phyloP scores from a whole-genome alignment of 768 basidiomycete species.

The Boletales sp. region DNA sequence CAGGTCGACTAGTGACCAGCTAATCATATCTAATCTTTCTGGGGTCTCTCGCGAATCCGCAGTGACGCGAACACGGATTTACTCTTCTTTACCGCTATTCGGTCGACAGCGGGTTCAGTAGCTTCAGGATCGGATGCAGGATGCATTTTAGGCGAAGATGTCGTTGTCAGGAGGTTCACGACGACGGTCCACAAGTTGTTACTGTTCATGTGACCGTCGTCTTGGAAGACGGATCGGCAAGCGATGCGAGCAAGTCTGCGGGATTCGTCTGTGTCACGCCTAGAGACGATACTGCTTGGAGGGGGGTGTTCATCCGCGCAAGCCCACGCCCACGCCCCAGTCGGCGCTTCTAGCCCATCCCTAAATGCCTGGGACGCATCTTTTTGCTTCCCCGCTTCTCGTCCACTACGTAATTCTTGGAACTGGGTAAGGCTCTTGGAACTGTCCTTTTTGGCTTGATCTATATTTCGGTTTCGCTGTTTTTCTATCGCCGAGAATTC shows the following conservation, averaged over 20 bases:
- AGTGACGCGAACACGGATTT: constrained; percentile 26
- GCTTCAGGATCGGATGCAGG: constrained; percentile 18
- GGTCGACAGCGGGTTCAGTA: background rate
- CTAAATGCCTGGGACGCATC: constrained; percentile 19
- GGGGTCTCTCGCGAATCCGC: constrained; percentile 10
- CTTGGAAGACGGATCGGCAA: constrained; percentile 59
- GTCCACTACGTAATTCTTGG: constrained; percentile 19
- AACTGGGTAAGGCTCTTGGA: constrained; percentile 50
- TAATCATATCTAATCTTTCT: constrained; percentile 1
- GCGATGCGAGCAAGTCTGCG: constrained; percentile 68
- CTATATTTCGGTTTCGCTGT: constrained; percentile 59
- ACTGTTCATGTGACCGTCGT: constrained; percentile 53
- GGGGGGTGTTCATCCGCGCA: constrained; percentile 90
- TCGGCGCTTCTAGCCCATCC: constrained; percentile 37
- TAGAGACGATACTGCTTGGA: constrained; percentile 86
- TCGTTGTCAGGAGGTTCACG: constrained; percentile 56
- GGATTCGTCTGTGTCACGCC: constrained; percentile 83
- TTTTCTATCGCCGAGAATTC: constrained; percentile 59
- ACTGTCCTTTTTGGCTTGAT: constrained; percentile 61
- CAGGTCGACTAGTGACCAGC: background rate
- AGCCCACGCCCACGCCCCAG: constrained; percentile 71
- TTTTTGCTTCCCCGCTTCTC: constrained; percentile 20
- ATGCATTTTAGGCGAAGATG: constrained; percentile 42
- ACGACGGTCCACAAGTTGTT: constrained; percentile 73
- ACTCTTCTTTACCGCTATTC: constrained; percentile 16